Evolutionary conservation across 2,329 filamentous ascomycete genomes (phyloP), one percentile per base, ranked within the genome.

Genomic region (Thelonectria olida): DNA sequence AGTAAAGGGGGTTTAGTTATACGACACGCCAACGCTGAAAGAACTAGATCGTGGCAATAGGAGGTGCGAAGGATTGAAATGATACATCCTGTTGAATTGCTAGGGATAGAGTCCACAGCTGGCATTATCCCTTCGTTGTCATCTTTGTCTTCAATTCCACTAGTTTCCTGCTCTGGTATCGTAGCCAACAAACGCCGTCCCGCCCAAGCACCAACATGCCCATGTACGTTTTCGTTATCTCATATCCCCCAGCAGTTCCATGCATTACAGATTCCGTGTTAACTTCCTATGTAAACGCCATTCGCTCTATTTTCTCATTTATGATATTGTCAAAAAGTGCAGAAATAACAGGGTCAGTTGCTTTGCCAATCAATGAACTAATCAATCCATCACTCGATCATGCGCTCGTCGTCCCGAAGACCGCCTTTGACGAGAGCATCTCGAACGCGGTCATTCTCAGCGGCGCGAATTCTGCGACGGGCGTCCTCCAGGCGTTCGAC

Each of bases 401-500:
- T 65, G 1, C 72, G 70, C 25, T 79, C 77, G 34, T 81, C 80
- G 28, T 78, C 75, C 42, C 76, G 79, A 22, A 74, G 41, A 54
- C 79, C 77, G 4, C 80, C 81, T 62, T 80, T 80, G 13, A 80
- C 79, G 54, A 89, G 68, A 3, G 82, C 84, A 68, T 84, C 80
- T 56, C 80, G 77, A 23, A 89, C 78, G 52, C 84, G 78, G 31
- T 90, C 85, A 41, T 87, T 82, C 78, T 91, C 88, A 15, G 86
- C 76, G 27, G 80, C 82, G 54, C 85, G 80, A 17, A 87, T 85
- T 62, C 86, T 84, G 41, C 84, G 82, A 61, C 91, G 82, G 47
- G 89, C 88, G 20, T 79, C 77, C 73, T 92, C 88, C 62, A 96
- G 78, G 64, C 92, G 82, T 75, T 93, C 90, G 1, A 94, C 87